Evolutionary conservation across 305 asterid species (phyloP), one percentile per base, ranked within the genome.

Genomic region (Fraxinus platypoda): DNA sequence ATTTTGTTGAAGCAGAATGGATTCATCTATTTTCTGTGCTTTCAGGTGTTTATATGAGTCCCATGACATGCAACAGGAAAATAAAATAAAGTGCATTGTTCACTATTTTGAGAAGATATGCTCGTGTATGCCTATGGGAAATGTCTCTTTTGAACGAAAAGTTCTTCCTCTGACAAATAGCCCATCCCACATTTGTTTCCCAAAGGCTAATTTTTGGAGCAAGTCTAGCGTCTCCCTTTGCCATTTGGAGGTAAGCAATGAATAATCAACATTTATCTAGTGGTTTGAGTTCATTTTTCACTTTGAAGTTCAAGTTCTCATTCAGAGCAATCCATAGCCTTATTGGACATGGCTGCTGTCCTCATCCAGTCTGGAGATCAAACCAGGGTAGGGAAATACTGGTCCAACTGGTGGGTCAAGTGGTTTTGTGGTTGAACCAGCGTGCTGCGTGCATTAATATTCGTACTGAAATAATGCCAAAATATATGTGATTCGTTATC

Each of bases 141-240:
- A 89, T 83, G 94, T 95, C 79, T 94, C 99, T 43, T 95, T 89
- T 86, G 96, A 95, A 91, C 87, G 99, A 43, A 95, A 93, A 84
- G 95, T 95, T 86, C 93, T 92, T 81, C 89, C 89, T 72, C 81
- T 83, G 73, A 86, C 84, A 81, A 81, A 78, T 87, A 84, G 79
- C 72, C 83, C 81, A 30, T 81, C 86, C 77, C 57, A 79, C 80
- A 76, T 90, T 84, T 86, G 86, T 72, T 92, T 88, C 85, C 95
- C 95, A 4, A 85, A 83, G 84, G 85, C 90, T 77, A 89, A 83
- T 77, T 92, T 90, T 86, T 95, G 98, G 99, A 86, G 89, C 88
- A 87, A 89, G 80, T 94, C 98, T 23, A 81, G 72, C 25, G 59
- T 83, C 21, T 64, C 97, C 82, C 97, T 94, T 70, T 93, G 97